Percentiles rank a stretch among this genome's conserved stretches.
Evolutionary conservation across 495 filamentous ascomycete genomes (phyloP).

Genomic region (Podospora australis): DNA sequence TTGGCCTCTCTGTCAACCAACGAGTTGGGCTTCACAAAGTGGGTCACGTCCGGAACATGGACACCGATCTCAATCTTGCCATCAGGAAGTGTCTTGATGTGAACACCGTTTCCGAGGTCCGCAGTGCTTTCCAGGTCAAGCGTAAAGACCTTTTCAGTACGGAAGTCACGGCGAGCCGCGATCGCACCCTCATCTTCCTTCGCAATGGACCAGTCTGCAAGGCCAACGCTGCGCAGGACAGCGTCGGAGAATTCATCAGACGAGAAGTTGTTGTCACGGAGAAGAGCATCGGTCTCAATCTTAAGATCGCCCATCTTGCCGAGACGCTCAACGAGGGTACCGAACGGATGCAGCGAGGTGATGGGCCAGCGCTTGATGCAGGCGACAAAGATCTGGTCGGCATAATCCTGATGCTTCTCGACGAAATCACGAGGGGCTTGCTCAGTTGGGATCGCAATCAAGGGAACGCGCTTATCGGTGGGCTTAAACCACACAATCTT

Average conservation of each 20-base stretch:
- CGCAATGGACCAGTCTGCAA: constrained; percentile 82
- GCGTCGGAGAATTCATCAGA: constrained; percentile 97
- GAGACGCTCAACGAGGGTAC: constrained; percentile 93
- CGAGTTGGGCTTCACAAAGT: constrained; percentile 95
- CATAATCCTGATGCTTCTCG: constrained; percentile 95
- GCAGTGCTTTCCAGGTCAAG: constrained; percentile 78
- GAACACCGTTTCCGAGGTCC: constrained; percentile 85
- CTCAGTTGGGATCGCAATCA: constrained; percentile 97
- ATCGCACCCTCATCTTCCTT: constrained; percentile 73
- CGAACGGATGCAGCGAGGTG: constrained; percentile 97
- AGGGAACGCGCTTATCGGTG: constrained; percentile 93
- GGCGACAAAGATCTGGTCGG: constrained; percentile 94
- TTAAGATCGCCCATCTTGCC: constrained; percentile 95
- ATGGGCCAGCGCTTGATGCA: constrained; percentile 99
- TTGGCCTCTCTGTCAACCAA: constrained; percentile 95
- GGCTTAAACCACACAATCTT: constrained; percentile 99
- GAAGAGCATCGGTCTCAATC: constrained; percentile 93
- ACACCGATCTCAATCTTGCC: constrained; percentile 90
- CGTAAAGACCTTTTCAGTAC: constrained; percentile 82
- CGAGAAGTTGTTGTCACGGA: constrained; percentile 97
- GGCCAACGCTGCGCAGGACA: constrained; percentile 84
- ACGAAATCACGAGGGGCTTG: constrained; percentile 97
- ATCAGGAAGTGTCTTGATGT: constrained; percentile 74
- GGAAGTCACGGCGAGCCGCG: constrained; percentile 80
- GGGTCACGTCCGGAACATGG: constrained; percentile 91